Evolutionary conservation across 352 stramenopile species (phyloP), one percentile per base, ranked within the genome.

Genomic region (Phytophthora meadii): DNA sequence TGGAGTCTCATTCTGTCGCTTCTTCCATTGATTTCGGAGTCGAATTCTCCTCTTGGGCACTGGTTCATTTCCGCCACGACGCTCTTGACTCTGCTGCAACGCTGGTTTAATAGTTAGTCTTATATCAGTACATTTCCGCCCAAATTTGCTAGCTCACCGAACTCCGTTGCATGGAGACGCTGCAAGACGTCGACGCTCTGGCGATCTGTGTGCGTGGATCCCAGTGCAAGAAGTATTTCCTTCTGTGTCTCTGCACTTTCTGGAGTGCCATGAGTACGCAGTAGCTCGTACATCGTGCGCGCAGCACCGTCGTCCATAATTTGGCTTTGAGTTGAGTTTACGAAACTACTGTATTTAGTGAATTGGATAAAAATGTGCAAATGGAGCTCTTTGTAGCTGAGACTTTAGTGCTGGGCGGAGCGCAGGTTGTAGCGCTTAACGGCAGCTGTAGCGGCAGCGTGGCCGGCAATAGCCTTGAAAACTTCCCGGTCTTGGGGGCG

Each of bases 381-480:
- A 30, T 54, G 28, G 28, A 54, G 28, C 24, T 55, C 41, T 24
- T 30, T 50, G 5, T 39, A 15, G n/a, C 47, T 39, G 41, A 46
- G 17, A 10, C 15, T 39, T 54, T 61, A 61, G 53, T 57, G 42
- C 41, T 50, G 45, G 42, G 59, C 24, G 17, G 74, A 76, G 42
- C 81, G 81, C 41, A 92, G 39, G 14, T 76, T 79, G 68, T 89
- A 89, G 9, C 72, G 57, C 57, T 84, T 88, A 4, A 72, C 64
- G 5, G 79, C 79, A 14, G 77, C 79, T 17, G 72, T 82, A 8
- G 86, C 86, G n/a, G 86, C 86, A 24, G 79, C 84, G 19, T 82
- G 70, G 8, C 81, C 82, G 7, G 70, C 83, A 10, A 92, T 65
- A 2, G 87, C 87, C 24, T 79, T 82, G 9, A 77, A 76, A 3